Percentiles rank a stretch among this genome's conserved stretches.
Conservation (phyloP, 164 flowering plant species). For the Macadamia integrifolia region DNA sequence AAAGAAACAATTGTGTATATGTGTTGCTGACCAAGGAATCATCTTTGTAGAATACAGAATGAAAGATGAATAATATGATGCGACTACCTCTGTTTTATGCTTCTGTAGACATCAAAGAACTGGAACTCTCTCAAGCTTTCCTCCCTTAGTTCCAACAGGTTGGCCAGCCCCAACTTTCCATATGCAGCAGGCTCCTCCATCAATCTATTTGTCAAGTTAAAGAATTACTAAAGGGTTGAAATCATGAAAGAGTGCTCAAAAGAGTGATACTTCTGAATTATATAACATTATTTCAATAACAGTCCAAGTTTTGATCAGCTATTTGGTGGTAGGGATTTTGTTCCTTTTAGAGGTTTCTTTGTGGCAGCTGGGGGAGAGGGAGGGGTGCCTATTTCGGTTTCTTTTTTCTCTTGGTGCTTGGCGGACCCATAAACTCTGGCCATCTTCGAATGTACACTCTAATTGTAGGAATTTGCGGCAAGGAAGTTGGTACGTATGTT, state of each 20-base stretch:
- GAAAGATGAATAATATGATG: not conserved
- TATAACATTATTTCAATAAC: not conserved
- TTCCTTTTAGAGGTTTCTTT: not conserved
- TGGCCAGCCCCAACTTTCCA: conserved; percentile 95
- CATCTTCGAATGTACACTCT: too few species aligned
- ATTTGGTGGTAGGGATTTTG: not conserved
- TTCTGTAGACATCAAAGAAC: conserved; percentile 84
- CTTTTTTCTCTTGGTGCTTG: too few species aligned
- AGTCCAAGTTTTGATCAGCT: too few species aligned
- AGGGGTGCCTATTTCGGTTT: too few species aligned
- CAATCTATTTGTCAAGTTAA: conserved; percentile 49
- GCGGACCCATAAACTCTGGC: too few species aligned
- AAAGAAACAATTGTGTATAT: not conserved
- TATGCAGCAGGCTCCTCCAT: conserved; percentile 99
- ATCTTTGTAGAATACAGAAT: not conserved
- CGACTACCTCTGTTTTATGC: conserved; percentile 87
- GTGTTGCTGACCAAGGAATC: not conserved
- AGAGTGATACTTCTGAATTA: not conserved
- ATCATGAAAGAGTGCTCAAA: not conserved
- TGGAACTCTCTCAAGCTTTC: conserved; percentile 97
- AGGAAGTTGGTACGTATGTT: too few species aligned
- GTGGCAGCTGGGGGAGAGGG: too few species aligned
- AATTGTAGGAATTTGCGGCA: too few species aligned
- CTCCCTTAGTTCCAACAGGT: conserved; percentile 95
- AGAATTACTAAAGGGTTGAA: not conserved